Percentiles rank a stretch among this genome's conserved stretches.
Conservation (phyloP, 441 rosid genomes). For the Adansonia gregorii region DNA sequence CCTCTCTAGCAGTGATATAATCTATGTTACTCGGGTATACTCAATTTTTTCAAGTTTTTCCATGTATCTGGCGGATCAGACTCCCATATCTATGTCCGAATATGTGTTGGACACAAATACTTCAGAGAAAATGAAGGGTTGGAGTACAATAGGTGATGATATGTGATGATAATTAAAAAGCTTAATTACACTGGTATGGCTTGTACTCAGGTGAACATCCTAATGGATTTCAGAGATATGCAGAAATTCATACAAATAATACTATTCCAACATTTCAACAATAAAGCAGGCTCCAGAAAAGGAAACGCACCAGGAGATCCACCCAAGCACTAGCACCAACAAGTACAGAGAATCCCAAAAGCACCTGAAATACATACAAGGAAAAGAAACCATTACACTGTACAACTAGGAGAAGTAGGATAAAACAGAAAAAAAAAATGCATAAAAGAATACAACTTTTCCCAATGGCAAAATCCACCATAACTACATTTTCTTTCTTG, state of each 20-base stretch:
- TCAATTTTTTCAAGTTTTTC: too few relatives aligned
- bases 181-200: not conserved
- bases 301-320: constrained; percentile 76
- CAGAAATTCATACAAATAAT: constrained; percentile 9
- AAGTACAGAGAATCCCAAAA: constrained; percentile 92
- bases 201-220: not conserved
- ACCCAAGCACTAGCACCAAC: constrained; percentile 99
- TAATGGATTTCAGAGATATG: not conserved
- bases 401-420: not conserved
- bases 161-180: not conserved
- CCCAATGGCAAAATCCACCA: not conserved
- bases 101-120: too few relatives aligned
- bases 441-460: not conserved
- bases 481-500: not conserved
- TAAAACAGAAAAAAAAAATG: not conserved
- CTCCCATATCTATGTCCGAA: too few relatives aligned
- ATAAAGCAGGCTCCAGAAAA: not conserved
- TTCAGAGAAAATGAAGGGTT: too few relatives aligned
- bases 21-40: too few relatives aligned
- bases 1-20: not conserved
- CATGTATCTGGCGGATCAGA: too few relatives aligned
- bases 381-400: constrained; percentile 1
- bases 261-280: constrained; percentile 5
- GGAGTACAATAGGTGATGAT: not conserved
- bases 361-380: constrained; percentile 8